Conservation (phyloP, 345 rosid genomes). For the Fremontodendron californicum region DNA sequence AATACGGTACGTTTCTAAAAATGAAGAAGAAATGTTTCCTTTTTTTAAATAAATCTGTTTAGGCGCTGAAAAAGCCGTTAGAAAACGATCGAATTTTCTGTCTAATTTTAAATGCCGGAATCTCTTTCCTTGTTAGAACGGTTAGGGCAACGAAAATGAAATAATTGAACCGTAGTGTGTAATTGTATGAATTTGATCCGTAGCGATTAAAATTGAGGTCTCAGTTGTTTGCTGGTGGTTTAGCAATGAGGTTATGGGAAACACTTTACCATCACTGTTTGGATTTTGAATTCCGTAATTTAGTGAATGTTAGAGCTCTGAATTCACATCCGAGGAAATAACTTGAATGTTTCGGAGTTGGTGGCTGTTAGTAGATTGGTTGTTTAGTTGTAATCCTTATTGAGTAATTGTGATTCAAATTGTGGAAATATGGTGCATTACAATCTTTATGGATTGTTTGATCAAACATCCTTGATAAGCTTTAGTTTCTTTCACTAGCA, state of each 20-base stretch:
- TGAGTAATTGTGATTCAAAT: not conserved
- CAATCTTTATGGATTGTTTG: not conserved
- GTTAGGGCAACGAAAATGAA: not conserved
- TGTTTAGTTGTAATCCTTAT: not conserved
- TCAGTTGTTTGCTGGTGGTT: not conserved
- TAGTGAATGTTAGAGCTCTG: not conserved
- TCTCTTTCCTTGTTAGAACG: not conserved
- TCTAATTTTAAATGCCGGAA: not conserved
- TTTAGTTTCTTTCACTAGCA: not conserved
- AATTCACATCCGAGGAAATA: not conserved
- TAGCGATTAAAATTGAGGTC: not conserved
- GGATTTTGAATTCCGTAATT: not conserved
- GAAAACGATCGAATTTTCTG: not conserved
- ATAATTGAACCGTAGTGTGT: not conserved
- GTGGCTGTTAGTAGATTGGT: not conserved
- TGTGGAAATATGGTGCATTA: not conserved
- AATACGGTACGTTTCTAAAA: slow-evolving; percentile 36
- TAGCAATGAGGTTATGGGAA: not conserved
- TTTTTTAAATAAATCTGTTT: not conserved
- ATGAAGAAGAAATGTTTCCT: not conserved
- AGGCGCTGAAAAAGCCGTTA: not conserved
- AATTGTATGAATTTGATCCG: not conserved
- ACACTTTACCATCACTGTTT: not conserved
- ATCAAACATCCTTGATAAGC: not conserved
- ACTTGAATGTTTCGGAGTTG: not conserved